Conservation (phyloP, 1,139 yeast species). For the Scheffersomyces lignicola region DNA sequence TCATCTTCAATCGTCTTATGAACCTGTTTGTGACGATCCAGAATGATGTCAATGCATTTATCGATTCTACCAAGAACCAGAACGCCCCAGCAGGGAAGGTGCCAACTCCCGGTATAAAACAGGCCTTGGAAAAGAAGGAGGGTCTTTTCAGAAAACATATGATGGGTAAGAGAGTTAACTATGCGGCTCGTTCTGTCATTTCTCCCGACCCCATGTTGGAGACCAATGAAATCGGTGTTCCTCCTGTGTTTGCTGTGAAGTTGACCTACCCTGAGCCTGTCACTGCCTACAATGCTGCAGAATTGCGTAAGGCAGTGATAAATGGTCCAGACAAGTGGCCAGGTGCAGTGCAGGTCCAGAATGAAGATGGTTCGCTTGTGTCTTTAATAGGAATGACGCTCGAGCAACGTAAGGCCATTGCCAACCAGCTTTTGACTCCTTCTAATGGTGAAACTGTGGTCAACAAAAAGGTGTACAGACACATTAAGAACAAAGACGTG, state of each 20-base stretch:
- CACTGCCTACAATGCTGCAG: slow-evolving; percentile 88
- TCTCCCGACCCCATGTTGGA: slow-evolving; percentile 98
- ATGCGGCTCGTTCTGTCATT: slow-evolving; percentile 98
- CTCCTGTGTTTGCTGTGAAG: slow-evolving; percentile 95
- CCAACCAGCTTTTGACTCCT: slow-evolving; percentile 93
- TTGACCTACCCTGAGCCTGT: slow-evolving; percentile 98
- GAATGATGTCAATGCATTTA: slow-evolving; percentile 90
- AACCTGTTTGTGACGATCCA: slow-evolving; percentile 92
- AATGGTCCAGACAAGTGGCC: slow-evolving; percentile 99
- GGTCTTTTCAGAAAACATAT: slow-evolving; percentile 97
- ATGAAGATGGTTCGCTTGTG: slow-evolving; percentile 89
- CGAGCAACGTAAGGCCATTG: slow-evolving; percentile 95
- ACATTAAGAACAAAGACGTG: slow-evolving; percentile 91
- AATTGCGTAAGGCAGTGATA: slow-evolving; percentile 89
- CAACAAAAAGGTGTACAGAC: slow-evolving; percentile 92
- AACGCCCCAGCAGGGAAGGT: slow-evolving; percentile 63
- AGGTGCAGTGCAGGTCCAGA: slow-evolving; percentile 95
- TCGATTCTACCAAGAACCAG: slow-evolving; percentile 90
- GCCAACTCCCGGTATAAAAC: slow-evolving; percentile 94
- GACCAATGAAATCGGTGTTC: slow-evolving; percentile 97
- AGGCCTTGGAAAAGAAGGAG: slow-evolving; percentile 97
- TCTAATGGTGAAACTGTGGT: slow-evolving; percentile 56
- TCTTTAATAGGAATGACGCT: slow-evolving; percentile 84
- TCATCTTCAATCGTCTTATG: slow-evolving; percentile 86
- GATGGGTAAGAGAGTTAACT: slow-evolving; percentile 99